phyloP scores from a whole-genome alignment of 495 filamentous ascomycete species.

The Delitschia confertaspora region DNA sequence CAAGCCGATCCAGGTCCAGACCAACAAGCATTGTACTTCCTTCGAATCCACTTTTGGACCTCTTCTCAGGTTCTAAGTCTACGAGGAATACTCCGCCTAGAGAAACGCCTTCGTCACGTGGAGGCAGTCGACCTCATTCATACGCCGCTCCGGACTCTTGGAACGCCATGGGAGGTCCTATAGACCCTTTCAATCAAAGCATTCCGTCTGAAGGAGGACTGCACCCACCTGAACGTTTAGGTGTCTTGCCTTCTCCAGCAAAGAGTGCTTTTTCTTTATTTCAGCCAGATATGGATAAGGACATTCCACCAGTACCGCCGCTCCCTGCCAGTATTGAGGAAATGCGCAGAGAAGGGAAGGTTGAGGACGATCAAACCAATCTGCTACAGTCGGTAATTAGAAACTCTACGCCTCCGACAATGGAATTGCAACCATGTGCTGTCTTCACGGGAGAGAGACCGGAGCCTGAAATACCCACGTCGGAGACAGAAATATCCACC shows the following conservation, averaged over 20 bases:
- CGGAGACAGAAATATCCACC: too few relatives aligned
- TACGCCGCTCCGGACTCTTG: slow-evolving; percentile 26
- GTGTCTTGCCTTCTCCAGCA: slow-evolving; percentile 25
- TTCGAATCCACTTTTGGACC: slow-evolving; percentile 10
- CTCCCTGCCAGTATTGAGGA: slow-evolving; percentile 16
- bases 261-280: slow-evolving; percentile 23
- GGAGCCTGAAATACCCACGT: too few relatives aligned
- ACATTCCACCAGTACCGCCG: slow-evolving; percentile 21
- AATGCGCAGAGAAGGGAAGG: neutral
- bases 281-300: slow-evolving; percentile 13
- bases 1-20: slow-evolving; percentile 18
- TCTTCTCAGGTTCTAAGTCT: slow-evolving; percentile 6
- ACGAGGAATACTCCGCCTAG: slow-evolving; percentile 14
- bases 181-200: neutral
- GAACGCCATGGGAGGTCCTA: slow-evolving; percentile 6
- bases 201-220: slow-evolving; percentile 22
- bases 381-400: slow-evolving; percentile 22
- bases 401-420: slow-evolving; percentile 14
- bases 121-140: slow-evolving; percentile 17
- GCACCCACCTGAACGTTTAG: slow-evolving; percentile 23
- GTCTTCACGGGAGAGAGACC: too few relatives aligned
- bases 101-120: slow-evolving; percentile 19
- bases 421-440: too few relatives aligned
- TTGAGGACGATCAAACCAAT: slow-evolving; percentile 2
- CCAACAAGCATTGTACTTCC: slow-evolving; percentile 24